phyloP scores from a whole-genome alignment of 768 basidiomycete genomes.

The Arthromyces matolae region DNA sequence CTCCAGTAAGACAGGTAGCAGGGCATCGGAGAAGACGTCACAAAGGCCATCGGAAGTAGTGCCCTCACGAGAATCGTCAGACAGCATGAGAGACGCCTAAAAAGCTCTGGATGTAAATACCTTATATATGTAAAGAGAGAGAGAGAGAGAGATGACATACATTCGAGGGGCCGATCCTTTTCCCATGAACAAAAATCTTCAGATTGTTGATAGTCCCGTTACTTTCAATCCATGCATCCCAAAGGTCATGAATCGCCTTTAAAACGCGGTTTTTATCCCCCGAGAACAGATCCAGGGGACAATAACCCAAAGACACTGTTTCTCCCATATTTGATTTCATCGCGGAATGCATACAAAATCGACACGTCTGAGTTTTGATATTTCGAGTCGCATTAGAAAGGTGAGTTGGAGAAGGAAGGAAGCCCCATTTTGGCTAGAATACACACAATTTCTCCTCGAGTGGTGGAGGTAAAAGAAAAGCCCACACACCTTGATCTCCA shows the following conservation, averaged over 20 bases:
- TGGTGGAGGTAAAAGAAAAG: neutral
- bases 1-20: constrained; percentile 46
- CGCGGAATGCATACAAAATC: constrained; percentile 87
- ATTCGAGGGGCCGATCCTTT: constrained; percentile 51
- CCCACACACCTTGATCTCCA: constrained; percentile 84
- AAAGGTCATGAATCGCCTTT: constrained; percentile 66
- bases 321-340: constrained; percentile 41
- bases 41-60: constrained; percentile 32
- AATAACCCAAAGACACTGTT: constrained; percentile 51
- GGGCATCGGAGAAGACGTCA: constrained; percentile 44
- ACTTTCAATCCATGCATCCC: constrained; percentile 66
- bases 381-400: constrained; percentile 54
- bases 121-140: no score
- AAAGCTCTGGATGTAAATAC: neutral
- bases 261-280: constrained; percentile 53
- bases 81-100: constrained; percentile 29
- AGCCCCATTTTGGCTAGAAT: constrained; percentile 93
- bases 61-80: constrained; percentile 12
- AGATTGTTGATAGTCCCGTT: constrained; percentile 76
- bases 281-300: constrained; percentile 91
- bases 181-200: constrained; percentile 71
- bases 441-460: neutral
- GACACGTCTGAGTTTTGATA: constrained; percentile 71
- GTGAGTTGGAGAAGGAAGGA: constrained; percentile 64
- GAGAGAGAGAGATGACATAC: constrained; percentile 40